A percentile compares a stretch with the other conserved stretches of the same genome.
These are phyloP conservation scores for Phytophthora lateralis DNA, from an alignment of 352 stramenopile genomes.

Conservation along the genomic window DNA sequence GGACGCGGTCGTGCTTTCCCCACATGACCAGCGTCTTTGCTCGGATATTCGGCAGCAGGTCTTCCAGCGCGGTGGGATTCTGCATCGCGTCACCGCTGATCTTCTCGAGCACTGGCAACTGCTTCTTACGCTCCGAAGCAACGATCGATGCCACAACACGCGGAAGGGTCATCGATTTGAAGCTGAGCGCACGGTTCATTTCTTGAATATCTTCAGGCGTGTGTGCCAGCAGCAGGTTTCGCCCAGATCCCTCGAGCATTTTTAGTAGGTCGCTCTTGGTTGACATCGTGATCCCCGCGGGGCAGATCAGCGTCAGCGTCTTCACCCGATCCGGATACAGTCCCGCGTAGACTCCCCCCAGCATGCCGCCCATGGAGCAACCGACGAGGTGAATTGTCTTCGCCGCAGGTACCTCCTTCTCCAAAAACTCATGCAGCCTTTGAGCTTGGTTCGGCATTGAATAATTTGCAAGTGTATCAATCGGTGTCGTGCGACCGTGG, in stretches of 20 bases:
- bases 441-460: conserved; percentile 50
- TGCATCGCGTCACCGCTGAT: conserved; percentile 57
- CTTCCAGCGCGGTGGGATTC: conserved; percentile 61
- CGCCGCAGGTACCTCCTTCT: conserved; percentile 43
- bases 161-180: conserved; percentile 38
- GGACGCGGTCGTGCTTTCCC: conserved; percentile 70
- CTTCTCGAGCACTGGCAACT: conserved; percentile 62
- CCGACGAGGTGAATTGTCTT: conserved; percentile 73
- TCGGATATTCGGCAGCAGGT: conserved; percentile 57
- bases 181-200: conserved; percentile 52
- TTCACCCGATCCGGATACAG: conserved; percentile 55
- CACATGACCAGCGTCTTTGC: conserved; percentile 67
- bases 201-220: conserved; percentile 62
- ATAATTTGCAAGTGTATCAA: conserved; percentile 51
- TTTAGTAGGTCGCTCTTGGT: conserved; percentile 62
- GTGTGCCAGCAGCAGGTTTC: conserved; percentile 66
- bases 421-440: conserved; percentile 60
- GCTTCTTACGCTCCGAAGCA: conserved; percentile 50
- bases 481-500: conserved; percentile 60
- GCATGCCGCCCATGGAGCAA: conserved; percentile 78
- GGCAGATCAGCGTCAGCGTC: conserved; percentile 74
- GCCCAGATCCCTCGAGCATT: conserved; percentile 61
- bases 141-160: conserved; percentile 38
- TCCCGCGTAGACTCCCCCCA: conserved; percentile 65
- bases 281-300: conserved; percentile 67